A percentile compares a stretch with the other conserved stretches of the same genome.
phyloP scores from a whole-genome alignment of 2,329 filamentous ascomycete species.

The Boeremia lycopersici region DNA sequence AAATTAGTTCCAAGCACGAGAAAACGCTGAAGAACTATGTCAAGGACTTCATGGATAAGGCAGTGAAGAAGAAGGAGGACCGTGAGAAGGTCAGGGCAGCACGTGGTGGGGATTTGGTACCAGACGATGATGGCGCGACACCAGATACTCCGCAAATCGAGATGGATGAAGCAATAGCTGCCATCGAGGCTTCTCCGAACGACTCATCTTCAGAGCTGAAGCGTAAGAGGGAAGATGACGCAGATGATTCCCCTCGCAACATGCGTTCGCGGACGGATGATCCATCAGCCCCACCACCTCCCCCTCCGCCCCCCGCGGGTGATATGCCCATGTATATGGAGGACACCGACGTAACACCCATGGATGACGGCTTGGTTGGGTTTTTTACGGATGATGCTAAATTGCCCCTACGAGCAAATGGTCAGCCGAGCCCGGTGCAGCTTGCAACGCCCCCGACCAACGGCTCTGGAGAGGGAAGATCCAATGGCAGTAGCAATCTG shows the following conservation, averaged over 20 bases:
- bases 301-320: conserved; percentile 49
- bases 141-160: conserved; percentile 28
- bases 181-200: conserved; percentile 27
- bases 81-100: conserved; percentile 64
- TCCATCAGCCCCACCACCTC: conserved; percentile 51
- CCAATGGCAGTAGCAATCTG: conserved; percentile 10
- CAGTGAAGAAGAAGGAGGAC: conserved; percentile 70
- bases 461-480: conserved; percentile 26
- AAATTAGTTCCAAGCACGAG: conserved; percentile 76
- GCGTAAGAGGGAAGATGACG: conserved; percentile 46
- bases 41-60: conserved; percentile 85
- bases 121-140: conserved; percentile 19
- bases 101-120: conserved; percentile 42
- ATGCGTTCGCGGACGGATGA: conserved; percentile 40
- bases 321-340: conserved; percentile 36
- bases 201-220: conserved; percentile 42
- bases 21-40: conserved; percentile 84
- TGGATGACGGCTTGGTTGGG: conserved; percentile 30
- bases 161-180: conserved; percentile 5
- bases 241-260: conserved; percentile 40
- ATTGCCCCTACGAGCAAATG: conserved; percentile 11
- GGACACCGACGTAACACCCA: conserved; percentile 28
- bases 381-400: conserved; percentile 15
- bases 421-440: conserved; percentile 47
- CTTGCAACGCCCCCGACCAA: conserved; percentile 53